Percentiles rank a stretch among this genome's conserved stretches.
Evolutionary conservation across 768 basidiomycete species (phyloP).

Genomic region (Russula olivacea): DNA sequence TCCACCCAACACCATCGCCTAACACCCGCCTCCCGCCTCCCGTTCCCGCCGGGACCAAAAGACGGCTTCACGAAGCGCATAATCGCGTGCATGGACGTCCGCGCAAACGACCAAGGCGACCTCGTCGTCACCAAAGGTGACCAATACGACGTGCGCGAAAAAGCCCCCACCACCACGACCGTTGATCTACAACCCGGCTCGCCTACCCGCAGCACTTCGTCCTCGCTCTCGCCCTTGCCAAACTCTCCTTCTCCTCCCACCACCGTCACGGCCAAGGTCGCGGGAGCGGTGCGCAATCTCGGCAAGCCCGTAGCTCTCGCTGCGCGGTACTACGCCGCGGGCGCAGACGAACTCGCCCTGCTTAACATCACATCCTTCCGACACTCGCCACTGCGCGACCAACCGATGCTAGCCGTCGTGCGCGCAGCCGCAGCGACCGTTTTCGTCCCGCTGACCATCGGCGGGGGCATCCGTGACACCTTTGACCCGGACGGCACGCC

Average conservation of each 20-base stretch:
- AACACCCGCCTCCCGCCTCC: constrained; percentile 34
- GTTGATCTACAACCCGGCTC: neutral
- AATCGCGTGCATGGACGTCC: constrained; percentile 95
- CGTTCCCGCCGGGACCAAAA: constrained; percentile 37
- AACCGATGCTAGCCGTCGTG: constrained; percentile 97
- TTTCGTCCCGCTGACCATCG: constrained; percentile 97
- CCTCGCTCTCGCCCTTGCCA: constrained; percentile 21
- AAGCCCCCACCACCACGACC: constrained; percentile 27
- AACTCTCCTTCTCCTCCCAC: constrained; percentile 22
- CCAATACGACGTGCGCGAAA: constrained; percentile 97
- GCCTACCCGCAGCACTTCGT: neutral
- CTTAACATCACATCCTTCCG: constrained; percentile 99
- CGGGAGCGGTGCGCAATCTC: constrained; percentile 87
- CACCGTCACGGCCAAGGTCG: constrained; percentile 45
- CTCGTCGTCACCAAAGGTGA: constrained; percentile 99
- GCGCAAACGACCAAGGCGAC: constrained; percentile 92
- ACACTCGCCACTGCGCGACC: constrained; percentile 88
- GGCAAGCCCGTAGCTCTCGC: constrained; percentile 95
- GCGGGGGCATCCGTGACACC: constrained; percentile 95
- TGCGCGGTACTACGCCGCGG: constrained; percentile 74
- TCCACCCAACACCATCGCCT: constrained; percentile 35
- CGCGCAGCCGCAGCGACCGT: constrained; percentile 82
- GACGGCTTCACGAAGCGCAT: constrained; percentile 88
- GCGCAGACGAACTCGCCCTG: constrained; percentile 95
- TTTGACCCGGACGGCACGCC: constrained; percentile 91